A percentile compares a stretch with the other conserved stretches of the same genome.
These are phyloP conservation scores for Neocatenulostroma microsporum DNA, from an alignment of 2,329 filamentous ascomycete genomes.

Conservation along the genomic window DNA sequence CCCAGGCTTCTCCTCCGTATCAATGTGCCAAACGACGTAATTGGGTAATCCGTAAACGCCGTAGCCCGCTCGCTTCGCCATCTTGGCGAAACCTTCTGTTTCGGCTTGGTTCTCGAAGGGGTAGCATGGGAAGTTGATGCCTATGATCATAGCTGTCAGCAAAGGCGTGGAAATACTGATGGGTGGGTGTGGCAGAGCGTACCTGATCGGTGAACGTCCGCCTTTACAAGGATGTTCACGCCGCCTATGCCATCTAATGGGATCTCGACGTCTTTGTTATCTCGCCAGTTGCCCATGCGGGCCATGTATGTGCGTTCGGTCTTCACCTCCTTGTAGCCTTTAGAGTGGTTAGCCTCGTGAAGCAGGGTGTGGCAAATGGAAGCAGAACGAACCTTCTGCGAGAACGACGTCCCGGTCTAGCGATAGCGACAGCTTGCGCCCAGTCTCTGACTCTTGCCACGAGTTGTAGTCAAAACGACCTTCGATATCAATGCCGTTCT, in stretches of 20 bases:
- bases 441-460: conserved; percentile 90
- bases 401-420: conserved; percentile 75
- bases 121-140: conserved; percentile 96
- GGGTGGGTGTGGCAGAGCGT: conserved; percentile 23
- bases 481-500: conserved; percentile 73
- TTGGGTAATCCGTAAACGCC: conserved; percentile 88
- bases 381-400: conserved; percentile 61
- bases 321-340: conserved; percentile 86
- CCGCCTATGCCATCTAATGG: conserved; percentile 92
- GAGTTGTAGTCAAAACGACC: conserved; percentile 99
- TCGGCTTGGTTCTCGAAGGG: conserved; percentile 98
- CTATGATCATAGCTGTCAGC: too few species aligned
- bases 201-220: conserved; percentile 93
- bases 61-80: conserved; percentile 95
- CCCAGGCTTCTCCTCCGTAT: conserved; percentile 88
- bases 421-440: conserved; percentile 61
- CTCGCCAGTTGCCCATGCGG: conserved; percentile 81
- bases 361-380: too few species aligned
- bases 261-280: conserved; percentile 86
- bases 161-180: not conserved
- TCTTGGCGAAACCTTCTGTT: conserved; percentile 96
- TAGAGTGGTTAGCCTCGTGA: conserved; percentile 1
- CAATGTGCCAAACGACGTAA: conserved; percentile 97
- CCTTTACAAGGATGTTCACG: conserved; percentile 96
- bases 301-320: conserved; percentile 89